Conservation (phyloP, 331 rosid genomes). For the Rosa hybrid region DNA sequence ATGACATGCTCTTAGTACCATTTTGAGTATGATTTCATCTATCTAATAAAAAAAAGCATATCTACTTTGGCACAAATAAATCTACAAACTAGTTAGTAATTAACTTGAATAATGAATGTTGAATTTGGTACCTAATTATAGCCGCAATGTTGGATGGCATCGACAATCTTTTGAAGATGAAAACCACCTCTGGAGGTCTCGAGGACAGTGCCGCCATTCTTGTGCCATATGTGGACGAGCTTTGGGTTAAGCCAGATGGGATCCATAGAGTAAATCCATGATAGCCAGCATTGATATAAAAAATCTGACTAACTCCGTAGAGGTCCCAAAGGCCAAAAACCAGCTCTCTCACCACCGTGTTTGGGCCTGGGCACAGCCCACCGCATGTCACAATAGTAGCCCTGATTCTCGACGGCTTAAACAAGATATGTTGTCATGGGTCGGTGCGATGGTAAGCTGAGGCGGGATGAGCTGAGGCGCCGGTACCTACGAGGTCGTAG, state of each 20-base stretch:
- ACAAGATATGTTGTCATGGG: slow-evolving; percentile 50
- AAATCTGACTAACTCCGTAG: slow-evolving; percentile 68
- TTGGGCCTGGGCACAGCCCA: slow-evolving; percentile 71
- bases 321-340: slow-evolving; percentile 68
- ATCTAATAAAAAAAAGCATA: neutral
- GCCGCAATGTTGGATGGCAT: slow-evolving; percentile 52
- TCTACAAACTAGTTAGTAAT: no score
- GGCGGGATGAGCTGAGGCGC: slow-evolving; percentile 13
- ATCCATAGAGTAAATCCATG: slow-evolving; percentile 63
- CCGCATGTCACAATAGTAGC: slow-evolving; percentile 53
- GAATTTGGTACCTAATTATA: slow-evolving; percentile 50
- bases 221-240: slow-evolving; percentile 58
- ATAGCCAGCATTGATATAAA: slow-evolving; percentile 67
- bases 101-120: neutral
- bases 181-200: slow-evolving; percentile 89
- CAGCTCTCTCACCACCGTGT: slow-evolving; percentile 85
- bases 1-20: neutral
- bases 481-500: slow-evolving; percentile 31
- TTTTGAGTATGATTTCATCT: neutral
- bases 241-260: slow-evolving; percentile 51
- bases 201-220: slow-evolving; percentile 66
- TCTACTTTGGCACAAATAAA: no score
- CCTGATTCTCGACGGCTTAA: slow-evolving; percentile 20
- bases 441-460: slow-evolving; percentile 65
- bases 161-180: slow-evolving; percentile 59